Percentiles rank a stretch among this genome's conserved stretches.
Conservation (phyloP, 2,329 filamentous ascomycete species). For the Alternaria triticina region DNA sequence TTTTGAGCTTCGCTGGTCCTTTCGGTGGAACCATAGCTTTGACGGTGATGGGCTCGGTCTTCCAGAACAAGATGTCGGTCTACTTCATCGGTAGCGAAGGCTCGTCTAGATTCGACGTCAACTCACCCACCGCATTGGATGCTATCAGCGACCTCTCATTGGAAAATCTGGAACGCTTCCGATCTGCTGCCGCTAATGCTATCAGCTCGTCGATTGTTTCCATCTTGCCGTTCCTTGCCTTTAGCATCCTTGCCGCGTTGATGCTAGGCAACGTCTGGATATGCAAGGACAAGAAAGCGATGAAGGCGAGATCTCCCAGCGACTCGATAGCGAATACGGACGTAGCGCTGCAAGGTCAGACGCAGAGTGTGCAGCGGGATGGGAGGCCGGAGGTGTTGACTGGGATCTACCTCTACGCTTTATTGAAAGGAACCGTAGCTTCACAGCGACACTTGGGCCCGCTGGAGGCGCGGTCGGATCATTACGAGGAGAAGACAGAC, state of each 20-base stretch:
- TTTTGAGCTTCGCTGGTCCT: constrained; percentile 3
- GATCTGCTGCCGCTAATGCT: constrained; percentile 51
- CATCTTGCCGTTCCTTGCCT: constrained; percentile 62
- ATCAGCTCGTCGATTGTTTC: constrained; percentile 68
- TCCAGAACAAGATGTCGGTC: constrained; percentile 1
- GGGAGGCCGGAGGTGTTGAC: neutral
- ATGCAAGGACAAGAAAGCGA: neutral
- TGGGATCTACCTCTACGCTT: neutral
- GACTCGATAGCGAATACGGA: neutral
- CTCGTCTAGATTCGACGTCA: neutral
- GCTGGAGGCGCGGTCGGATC: neutral
- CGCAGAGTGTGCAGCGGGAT: neutral
- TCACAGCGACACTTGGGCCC: neutral
- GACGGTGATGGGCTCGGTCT: constrained; percentile 1
- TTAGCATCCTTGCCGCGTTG: constrained; percentile 49
- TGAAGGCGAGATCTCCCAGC: neutral
- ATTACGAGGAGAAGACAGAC: neutral
- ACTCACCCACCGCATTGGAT: neutral
- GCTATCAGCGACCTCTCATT: neutral
- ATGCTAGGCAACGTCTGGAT: constrained; percentile 56
- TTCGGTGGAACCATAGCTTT: constrained; percentile 2
- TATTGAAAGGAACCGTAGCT: neutral
- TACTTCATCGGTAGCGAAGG: neutral
- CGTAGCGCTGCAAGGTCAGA: neutral
- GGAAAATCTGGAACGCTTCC: neutral